Conservation (phyloP, 2,329 filamentous ascomycete species). For the Cladophialophora exuberans region DNA sequence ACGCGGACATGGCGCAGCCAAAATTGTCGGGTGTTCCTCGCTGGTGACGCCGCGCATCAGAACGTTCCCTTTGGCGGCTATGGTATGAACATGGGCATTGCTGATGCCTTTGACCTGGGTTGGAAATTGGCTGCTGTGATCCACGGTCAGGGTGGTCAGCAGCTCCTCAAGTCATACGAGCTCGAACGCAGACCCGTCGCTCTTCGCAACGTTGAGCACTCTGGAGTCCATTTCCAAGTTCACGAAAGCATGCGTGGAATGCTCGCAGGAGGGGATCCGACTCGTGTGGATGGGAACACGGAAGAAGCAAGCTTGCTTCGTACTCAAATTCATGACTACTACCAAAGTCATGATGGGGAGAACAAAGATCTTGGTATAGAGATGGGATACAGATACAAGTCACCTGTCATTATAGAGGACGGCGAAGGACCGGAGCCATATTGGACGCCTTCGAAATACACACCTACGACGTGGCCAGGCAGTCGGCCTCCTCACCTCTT, state of each 20-base stretch:
- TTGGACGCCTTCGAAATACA: slow-evolving; percentile 12
- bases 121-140: slow-evolving; percentile 59
- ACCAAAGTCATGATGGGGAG: slow-evolving; percentile 22
- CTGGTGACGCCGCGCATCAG: slow-evolving; percentile 63
- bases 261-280: neutral
- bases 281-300: slow-evolving; percentile 9
- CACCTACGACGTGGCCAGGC: slow-evolving; percentile 20
- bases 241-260: slow-evolving; percentile 20
- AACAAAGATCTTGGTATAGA: slow-evolving; percentile 34
- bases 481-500: slow-evolving; percentile 18
- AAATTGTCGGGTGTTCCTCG: slow-evolving; percentile 42
- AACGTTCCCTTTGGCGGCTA: slow-evolving; percentile 64
- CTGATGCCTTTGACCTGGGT: slow-evolving; percentile 59
- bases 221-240: slow-evolving; percentile 31
- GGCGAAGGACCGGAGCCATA: neutral
- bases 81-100: slow-evolving; percentile 62
- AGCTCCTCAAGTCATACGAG: slow-evolving; percentile 37
- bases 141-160: slow-evolving; percentile 38
- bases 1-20: slow-evolving; percentile 32
- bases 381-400: slow-evolving; percentile 29
- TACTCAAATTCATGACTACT: slow-evolving; percentile 3
- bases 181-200: slow-evolving; percentile 37
- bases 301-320: slow-evolving; percentile 7
- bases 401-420: slow-evolving; percentile 25
- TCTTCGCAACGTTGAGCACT: slow-evolving; percentile 34